Percentiles rank a stretch among this genome's conserved stretches.
These are phyloP conservation scores for Myxozyma kluyveri DNA, from an alignment of 805 yeast species.

Conservation along the genomic window DNA sequence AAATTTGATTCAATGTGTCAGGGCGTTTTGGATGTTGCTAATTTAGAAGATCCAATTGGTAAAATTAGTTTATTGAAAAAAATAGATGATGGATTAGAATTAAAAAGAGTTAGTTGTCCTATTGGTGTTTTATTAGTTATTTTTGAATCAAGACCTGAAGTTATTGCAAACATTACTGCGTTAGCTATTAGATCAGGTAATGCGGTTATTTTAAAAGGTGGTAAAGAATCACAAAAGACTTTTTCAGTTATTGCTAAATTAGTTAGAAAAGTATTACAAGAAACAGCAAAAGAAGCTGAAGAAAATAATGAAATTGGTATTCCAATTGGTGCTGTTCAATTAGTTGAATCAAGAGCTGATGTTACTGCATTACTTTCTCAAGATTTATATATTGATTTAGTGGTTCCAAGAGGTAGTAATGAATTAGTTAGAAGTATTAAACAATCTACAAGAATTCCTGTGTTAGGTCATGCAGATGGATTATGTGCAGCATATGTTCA, in stretches of 20 bases:
- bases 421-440: constrained; percentile 85
- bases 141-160: constrained; percentile 96
- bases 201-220: constrained; percentile 95
- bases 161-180: constrained; percentile 95
- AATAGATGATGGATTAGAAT: constrained; percentile 82
- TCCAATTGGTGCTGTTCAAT: constrained; percentile 78
- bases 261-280: constrained; percentile 55
- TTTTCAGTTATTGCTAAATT: constrained; percentile 77
- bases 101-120: constrained; percentile 85
- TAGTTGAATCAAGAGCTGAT: constrained; percentile 85
- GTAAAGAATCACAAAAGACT: constrained; percentile 85
- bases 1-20: constrained; percentile 92
- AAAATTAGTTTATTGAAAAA: constrained; percentile 76
- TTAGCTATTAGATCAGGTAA: constrained; percentile 92
- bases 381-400: constrained; percentile 88
- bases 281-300: neutral
- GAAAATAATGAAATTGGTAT: constrained; percentile 53
- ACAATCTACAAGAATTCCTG: constrained; percentile 88
- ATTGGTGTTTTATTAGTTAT: constrained; percentile 91
- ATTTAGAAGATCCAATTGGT: constrained; percentile 89
- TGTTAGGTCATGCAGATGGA: constrained; percentile 98
- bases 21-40: constrained; percentile 89
- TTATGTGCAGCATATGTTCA: constrained; percentile 87
- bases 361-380: constrained; percentile 80
- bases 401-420: constrained; percentile 97